A percentile compares a stretch with the other conserved stretches of the same genome.
Evolutionary conservation across 139 green algal species (phyloP).

Genomic region (Chlamydomonas asymmetrica): DNA sequence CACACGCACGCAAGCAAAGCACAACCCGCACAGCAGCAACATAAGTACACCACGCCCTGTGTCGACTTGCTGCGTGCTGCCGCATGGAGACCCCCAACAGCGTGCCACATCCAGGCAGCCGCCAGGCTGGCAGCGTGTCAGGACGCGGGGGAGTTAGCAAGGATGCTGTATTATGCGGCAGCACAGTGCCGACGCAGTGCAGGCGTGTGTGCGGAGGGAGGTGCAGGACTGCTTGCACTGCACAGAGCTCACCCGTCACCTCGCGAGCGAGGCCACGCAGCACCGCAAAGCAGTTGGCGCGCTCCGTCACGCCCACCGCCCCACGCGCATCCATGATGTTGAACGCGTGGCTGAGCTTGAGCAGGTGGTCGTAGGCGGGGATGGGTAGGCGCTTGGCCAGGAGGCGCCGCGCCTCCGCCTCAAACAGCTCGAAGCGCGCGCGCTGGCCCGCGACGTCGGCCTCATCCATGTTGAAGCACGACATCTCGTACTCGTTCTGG

Average conservation of each 20-base stretch:
- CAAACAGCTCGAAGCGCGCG: slow-evolving; percentile 62
- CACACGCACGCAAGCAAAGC: slow-evolving; percentile 1
- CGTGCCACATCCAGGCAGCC: too few species aligned
- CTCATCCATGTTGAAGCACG: slow-evolving; percentile 86
- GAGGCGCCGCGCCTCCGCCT: slow-evolving; percentile 82
- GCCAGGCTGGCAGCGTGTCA: too few species aligned
- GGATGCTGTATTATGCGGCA: too few species aligned
- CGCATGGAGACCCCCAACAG: too few species aligned
- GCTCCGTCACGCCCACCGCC: slow-evolving; percentile 93
- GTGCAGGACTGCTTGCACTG: slow-evolving; percentile 12
- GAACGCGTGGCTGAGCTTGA: slow-evolving; percentile 98
- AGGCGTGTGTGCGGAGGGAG: too few species aligned
- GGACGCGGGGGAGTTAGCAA: too few species aligned
- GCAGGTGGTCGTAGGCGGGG: slow-evolving; percentile 95
- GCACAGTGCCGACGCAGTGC: too few species aligned
- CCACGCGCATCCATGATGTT: slow-evolving; percentile 97
- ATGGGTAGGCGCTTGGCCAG: slow-evolving; percentile 89
- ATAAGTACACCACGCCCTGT: not conserved
- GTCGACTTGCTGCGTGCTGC: too few species aligned
- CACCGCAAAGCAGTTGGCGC: slow-evolving; percentile 88
- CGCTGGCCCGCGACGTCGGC: slow-evolving; percentile 82
- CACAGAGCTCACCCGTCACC: slow-evolving; percentile 47
- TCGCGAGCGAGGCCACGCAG: slow-evolving; percentile 83
- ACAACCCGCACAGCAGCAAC: not conserved
- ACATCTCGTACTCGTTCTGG: slow-evolving; percentile 95